Evolutionary conservation across 192 early-diverging fungal species (phyloP).

Genomic region (Spinellus fusiger): DNA sequence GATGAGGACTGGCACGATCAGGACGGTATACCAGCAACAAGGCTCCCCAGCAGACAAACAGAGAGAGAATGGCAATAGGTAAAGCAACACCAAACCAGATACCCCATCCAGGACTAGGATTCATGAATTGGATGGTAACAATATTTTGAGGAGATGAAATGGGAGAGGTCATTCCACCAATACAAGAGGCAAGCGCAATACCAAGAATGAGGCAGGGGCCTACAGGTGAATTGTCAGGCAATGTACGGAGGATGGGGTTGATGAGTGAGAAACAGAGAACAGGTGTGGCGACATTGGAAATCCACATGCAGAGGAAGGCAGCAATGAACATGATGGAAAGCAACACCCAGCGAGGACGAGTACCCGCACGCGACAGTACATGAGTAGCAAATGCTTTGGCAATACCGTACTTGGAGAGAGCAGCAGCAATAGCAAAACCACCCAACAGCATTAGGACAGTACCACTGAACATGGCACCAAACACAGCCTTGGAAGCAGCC

Average conservation of each 20-base stretch:
- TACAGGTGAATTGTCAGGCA: slow-evolving; percentile 54
- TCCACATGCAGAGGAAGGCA: slow-evolving; percentile 75
- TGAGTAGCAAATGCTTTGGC: slow-evolving; percentile 62
- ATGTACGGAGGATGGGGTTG: slow-evolving; percentile 65
- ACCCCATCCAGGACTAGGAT: slow-evolving; percentile 61
- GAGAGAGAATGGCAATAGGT: slow-evolving; percentile 57
- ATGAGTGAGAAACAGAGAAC: slow-evolving; percentile 71
- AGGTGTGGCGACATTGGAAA: slow-evolving; percentile 74
- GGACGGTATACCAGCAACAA: slow-evolving; percentile 61
- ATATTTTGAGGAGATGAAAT: slow-evolving; percentile 80
- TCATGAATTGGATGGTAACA: slow-evolving; percentile 68
- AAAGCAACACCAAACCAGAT: slow-evolving; percentile 66
- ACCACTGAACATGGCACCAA: slow-evolving; percentile 71
- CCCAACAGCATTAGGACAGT: slow-evolving; percentile 76
- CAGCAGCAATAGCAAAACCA: slow-evolving; percentile 72
- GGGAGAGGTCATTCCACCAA: slow-evolving; percentile 76
- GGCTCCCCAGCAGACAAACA: slow-evolving; percentile 59
- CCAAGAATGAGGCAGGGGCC: slow-evolving; percentile 67
- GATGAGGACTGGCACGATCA: slow-evolving; percentile 38
- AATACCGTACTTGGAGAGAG: slow-evolving; percentile 69
- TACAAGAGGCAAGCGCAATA: slow-evolving; percentile 68
- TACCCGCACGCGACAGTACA: slow-evolving; percentile 66
- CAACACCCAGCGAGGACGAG: slow-evolving; percentile 59
- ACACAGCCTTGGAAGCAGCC: slow-evolving; percentile 57
- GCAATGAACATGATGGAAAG: slow-evolving; percentile 74